These are phyloP conservation scores for Suhomyces xylopsoci DNA, from an alignment of 805 yeast species.

Conservation along the genomic window DNA sequence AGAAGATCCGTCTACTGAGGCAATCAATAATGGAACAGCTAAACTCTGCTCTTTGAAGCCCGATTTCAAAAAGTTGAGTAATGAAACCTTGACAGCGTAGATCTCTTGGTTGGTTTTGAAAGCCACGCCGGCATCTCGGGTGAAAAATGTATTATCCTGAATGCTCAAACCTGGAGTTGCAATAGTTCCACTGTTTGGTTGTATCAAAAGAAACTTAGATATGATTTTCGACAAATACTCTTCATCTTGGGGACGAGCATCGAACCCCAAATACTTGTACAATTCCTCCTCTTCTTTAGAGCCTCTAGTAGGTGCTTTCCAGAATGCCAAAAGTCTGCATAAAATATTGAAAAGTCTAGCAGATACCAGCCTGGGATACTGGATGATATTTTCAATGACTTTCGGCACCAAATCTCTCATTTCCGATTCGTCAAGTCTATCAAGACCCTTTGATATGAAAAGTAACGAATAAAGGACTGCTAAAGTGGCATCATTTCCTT, in stretches of 20 bases:
- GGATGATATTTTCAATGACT: slow-evolving; percentile 46
- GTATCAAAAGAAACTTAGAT: slow-evolving; percentile 55
- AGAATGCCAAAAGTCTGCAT: slow-evolving; percentile 47
- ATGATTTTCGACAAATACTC: slow-evolving; percentile 46
- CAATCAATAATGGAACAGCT: slow-evolving; percentile 55
- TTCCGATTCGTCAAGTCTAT: slow-evolving; percentile 43
- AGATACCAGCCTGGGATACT: slow-evolving; percentile 30
- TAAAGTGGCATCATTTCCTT: slow-evolving; percentile 39
- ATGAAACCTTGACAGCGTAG: slow-evolving; percentile 21
- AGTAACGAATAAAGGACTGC: slow-evolving; percentile 63
- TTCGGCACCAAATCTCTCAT: slow-evolving; percentile 44
- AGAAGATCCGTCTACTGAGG: slow-evolving; percentile 57
- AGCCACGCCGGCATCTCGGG: slow-evolving; percentile 63
- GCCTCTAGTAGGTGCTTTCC: slow-evolving; percentile 51
- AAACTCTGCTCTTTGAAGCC: slow-evolving; percentile 39
- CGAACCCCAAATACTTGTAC: slow-evolving; percentile 33
- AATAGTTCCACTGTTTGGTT: slow-evolving; percentile 36
- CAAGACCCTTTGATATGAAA: slow-evolving; percentile 66
- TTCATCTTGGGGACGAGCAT: slow-evolving; percentile 37
- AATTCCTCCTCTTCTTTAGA: slow-evolving; percentile 39
- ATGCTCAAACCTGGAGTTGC: slow-evolving; percentile 63
- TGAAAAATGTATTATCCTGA: slow-evolving; percentile 58
- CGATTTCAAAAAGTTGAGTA: slow-evolving; percentile 37
- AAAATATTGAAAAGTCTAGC: slow-evolving; percentile 64
- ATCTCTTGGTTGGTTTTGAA: slow-evolving; percentile 49